Conservation (phyloP, 75 land plant species). For the Cupressus sempervirens region DNA sequence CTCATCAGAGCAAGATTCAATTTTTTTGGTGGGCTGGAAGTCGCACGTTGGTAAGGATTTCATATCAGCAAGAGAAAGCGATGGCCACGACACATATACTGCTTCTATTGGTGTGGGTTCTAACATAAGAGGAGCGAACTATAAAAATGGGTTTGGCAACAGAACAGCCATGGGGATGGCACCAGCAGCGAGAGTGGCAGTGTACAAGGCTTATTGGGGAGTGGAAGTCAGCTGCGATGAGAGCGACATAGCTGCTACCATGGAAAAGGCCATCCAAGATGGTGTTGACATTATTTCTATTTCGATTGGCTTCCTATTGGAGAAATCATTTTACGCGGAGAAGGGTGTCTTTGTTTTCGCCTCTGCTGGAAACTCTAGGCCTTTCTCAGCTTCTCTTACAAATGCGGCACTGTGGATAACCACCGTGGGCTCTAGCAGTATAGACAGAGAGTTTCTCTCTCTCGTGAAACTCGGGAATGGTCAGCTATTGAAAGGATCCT, state of each 20-base stretch:
- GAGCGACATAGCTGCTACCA: constrained; percentile 30
- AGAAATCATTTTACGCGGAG: not conserved
- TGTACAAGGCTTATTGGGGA: constrained; percentile 42
- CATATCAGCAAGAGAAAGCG: constrained; percentile 19
- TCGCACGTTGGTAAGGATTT: not conserved
- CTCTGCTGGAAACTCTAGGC: constrained; percentile 27
- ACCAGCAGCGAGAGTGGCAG: constrained; percentile 24
- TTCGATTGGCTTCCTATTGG: constrained; percentile 15
- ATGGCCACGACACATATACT: constrained; percentile 32
- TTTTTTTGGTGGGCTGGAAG: constrained; percentile 18
- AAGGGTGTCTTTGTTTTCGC: too few species aligned
- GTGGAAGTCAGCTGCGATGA: constrained; percentile 4
- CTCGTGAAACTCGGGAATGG: too few species aligned
- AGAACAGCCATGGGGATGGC: constrained; percentile 39
- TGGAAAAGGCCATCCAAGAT: constrained; percentile 37
- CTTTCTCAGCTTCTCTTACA: not conserved
- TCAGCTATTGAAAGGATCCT: too few species aligned
- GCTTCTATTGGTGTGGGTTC: constrained; percentile 29
- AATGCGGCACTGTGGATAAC: constrained; percentile 19
- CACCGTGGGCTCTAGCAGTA: too few species aligned
- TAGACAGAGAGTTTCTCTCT: too few species aligned
- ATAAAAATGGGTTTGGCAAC: constrained; percentile 20
- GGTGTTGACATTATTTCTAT: constrained; percentile 38
- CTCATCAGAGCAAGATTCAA: constrained; percentile 30
- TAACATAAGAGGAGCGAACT: not conserved